phyloP scores from a whole-genome alignment of 2,329 filamentous ascomycete species.

The Neonectria coccinea region DNA sequence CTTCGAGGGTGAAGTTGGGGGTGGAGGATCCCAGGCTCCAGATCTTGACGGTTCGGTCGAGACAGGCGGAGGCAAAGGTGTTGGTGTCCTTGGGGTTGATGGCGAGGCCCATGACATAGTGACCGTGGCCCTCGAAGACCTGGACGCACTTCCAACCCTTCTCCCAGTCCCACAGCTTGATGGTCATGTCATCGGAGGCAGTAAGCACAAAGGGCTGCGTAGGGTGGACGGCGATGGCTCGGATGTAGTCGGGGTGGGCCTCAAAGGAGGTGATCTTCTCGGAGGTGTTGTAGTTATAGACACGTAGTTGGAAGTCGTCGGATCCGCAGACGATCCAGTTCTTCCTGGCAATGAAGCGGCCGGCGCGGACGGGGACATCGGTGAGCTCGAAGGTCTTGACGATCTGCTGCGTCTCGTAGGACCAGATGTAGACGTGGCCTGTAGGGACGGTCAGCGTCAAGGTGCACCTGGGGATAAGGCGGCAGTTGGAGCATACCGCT shows the following conservation, averaged over 20 bases:
- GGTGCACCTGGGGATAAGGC: not conserved
- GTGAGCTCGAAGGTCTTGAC: constrained; percentile 99
- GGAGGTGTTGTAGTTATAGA: constrained; percentile 99
- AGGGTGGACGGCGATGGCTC: constrained; percentile 94
- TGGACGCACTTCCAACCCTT: constrained; percentile 98
- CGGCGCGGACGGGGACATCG: constrained; percentile 96
- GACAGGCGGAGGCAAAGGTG: constrained; percentile 90
- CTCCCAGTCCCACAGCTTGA: constrained; percentile 99
- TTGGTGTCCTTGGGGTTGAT: constrained; percentile 99
- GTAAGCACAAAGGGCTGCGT: constrained; percentile 96
- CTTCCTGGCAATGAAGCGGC: constrained; percentile 96
- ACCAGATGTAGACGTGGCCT: constrained; percentile 99
- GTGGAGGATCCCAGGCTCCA: constrained; percentile 96
- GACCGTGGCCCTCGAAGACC: constrained; percentile 94
- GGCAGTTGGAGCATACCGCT: constrained; percentile 72
- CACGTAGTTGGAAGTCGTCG: constrained; percentile 87
- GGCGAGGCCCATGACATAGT: constrained; percentile 95
- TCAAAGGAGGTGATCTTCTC: constrained; percentile 98
- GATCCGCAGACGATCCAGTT: constrained; percentile 99
- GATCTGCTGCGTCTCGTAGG: constrained; percentile 94
- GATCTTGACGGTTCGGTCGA: constrained; percentile 97
- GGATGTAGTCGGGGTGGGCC: constrained; percentile 98
- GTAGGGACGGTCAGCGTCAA: constrained; percentile 26
- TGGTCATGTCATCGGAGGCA: constrained; percentile 97
- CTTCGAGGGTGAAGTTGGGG: constrained; percentile 96